These are phyloP conservation scores for Verbascum thapsus DNA, from an alignment of 257 asterid genomes.

Conservation along the genomic window DNA sequence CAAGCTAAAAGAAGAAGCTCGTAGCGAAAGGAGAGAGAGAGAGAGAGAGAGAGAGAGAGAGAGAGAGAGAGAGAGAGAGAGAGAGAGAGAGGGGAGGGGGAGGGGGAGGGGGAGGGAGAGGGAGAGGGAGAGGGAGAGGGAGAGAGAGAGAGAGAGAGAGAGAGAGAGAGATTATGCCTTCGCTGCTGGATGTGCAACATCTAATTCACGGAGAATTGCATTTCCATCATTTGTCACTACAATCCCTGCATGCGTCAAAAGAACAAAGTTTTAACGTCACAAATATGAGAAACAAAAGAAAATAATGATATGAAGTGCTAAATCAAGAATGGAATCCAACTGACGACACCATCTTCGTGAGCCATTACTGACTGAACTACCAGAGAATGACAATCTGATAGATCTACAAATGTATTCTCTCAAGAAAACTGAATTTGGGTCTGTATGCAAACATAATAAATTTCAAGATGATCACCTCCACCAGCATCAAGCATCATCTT, in stretches of 20 bases:
- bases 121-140: background rate
- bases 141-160: slow-evolving; percentile 20
- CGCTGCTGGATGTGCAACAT: slow-evolving; percentile 97
- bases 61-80: slow-evolving; percentile 16
- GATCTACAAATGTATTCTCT: slow-evolving; percentile 12
- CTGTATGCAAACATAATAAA: slow-evolving; percentile 12
- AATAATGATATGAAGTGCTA: slow-evolving; percentile 1
- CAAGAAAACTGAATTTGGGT: background rate
- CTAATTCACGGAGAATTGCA: slow-evolving; percentile 93
- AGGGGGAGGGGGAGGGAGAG: slow-evolving; percentile 1
- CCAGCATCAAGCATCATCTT: slow-evolving; percentile 90
- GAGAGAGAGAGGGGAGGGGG: slow-evolving; percentile 17
- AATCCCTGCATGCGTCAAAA: slow-evolving; percentile 55
- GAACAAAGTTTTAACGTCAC: slow-evolving; percentile 7
- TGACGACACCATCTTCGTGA: background rate
- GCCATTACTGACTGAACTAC: slow-evolving; percentile 15
- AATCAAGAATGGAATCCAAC: background rate
- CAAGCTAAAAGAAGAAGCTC: slow-evolving; percentile 6
- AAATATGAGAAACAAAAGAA: background rate
- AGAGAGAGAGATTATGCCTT: slow-evolving; percentile 68
- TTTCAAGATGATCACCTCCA: slow-evolving; percentile 54
- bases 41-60: slow-evolving; percentile 21
- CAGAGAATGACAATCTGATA: slow-evolving; percentile 9
- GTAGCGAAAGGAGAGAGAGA: background rate
- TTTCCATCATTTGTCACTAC: slow-evolving; percentile 98